These are phyloP conservation scores for Cercis canadensis DNA, from an alignment of 306 rosid species.

Conservation along the genomic window DNA sequence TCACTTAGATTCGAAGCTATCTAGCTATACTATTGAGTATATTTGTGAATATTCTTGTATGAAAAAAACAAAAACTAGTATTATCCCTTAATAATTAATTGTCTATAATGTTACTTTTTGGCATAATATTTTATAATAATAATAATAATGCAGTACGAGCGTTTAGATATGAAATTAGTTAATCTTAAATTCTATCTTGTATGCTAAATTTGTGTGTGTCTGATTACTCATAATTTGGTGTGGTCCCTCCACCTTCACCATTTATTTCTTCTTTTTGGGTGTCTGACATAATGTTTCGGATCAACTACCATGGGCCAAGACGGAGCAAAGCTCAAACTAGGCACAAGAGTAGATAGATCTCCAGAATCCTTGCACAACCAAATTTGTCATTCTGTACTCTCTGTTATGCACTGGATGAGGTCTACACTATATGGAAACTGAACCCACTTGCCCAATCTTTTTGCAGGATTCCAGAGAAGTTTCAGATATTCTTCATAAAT, in stretches of 20 bases:
- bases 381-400: conserved; percentile 18
- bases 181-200: no score
- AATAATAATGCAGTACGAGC: no score
- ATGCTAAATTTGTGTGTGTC: no score
- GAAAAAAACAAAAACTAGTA: no score
- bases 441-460: conserved; percentile 39
- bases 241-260: conserved; percentile 33
- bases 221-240: conserved; percentile 20
- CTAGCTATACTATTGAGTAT: no score
- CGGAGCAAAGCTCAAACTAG: conserved; percentile 16
- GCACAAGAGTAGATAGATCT: no score
- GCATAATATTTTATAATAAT: no score
- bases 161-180: no score
- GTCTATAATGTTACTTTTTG: no score
- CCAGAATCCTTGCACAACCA: background rate
- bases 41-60: no score
- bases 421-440: conserved; percentile 4
- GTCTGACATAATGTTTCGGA: conserved; percentile 16
- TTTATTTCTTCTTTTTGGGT: conserved; percentile 2
- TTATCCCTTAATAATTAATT: no score
- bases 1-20: no score
- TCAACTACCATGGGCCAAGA: conserved; percentile 16
- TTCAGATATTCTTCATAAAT: conserved; percentile 35
- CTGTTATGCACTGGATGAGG: conserved; percentile 43
- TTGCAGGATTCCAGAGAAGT: conserved; percentile 46